Base-by-base conservation (phyloP, 1,284 basidiomycete genomes). In the Cystobasidium pallidum region DNA sequence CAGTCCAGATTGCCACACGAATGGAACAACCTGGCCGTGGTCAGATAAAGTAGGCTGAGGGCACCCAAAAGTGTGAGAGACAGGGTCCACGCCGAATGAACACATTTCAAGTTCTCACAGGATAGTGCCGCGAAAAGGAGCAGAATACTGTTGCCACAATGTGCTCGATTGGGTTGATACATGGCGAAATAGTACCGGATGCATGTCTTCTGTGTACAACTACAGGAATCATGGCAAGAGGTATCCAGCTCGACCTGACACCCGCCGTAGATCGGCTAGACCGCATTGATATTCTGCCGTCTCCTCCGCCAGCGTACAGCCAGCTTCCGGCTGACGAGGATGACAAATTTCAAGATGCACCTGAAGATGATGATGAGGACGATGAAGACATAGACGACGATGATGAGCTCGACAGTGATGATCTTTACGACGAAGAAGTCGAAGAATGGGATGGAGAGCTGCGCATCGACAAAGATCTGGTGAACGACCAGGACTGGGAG, bases 401-500 rank as follows among this genome's bases (percentile, higher is more conserved):
- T 15, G 26, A 39, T 21, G 51, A 70, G 10, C 21, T 43, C 21
- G 70, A 72, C 3, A 57, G 39, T 36, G 68, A 71, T 19, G 43
- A 58, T 13, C 26, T 30, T 15, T 45, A 64, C 19, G 30, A 49
- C 26, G n/a, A 47, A n/a, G 43, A 72, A 19, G 54, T 21, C 3
- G 70, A 55, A 26, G 39, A 55, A 30, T 55, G 43, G 54, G 70
- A 66, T 30, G 36, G 52, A 13, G 39, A 55, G 21, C 28, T 36
- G 11, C 61, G 52, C 24, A 73, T 58, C n/a, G 64, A 67, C 64
- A 59, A 55, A 21, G 62, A 73, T 15, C 43, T 64, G 6, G 66
- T 74, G 21, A 68, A 68, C 24, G 58, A 66, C 61, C 73, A 74
- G 52, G 73, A 74, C 41, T 74, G 73, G 73, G 73, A 70, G 67